These are phyloP conservation scores for Phytopythium delawarense DNA, from an alignment of 352 stramenopile species.

Conservation along the genomic window DNA sequence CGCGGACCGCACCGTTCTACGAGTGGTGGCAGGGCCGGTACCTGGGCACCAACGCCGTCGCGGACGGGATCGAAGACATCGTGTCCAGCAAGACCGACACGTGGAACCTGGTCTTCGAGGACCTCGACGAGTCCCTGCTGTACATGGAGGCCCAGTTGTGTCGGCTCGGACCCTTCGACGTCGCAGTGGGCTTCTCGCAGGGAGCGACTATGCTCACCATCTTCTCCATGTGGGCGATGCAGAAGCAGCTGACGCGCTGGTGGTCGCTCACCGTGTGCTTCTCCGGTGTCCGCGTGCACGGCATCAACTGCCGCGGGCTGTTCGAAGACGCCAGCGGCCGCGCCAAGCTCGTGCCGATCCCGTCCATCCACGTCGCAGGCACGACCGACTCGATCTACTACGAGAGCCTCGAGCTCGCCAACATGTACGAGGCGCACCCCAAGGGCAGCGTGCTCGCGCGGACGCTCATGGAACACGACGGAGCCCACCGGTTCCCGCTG, in stretches of 20 bases:
- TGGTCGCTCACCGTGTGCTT: slow-evolving; percentile 49
- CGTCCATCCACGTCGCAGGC: slow-evolving; percentile 28
- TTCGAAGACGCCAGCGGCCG: slow-evolving; percentile 25
- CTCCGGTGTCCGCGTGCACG: slow-evolving; percentile 30
- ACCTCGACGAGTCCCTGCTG: slow-evolving; percentile 30
- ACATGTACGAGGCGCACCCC: slow-evolving; percentile 20
- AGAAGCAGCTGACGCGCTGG: slow-evolving; percentile 19
- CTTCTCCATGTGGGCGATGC: slow-evolving; percentile 30
- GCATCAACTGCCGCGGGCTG: slow-evolving; percentile 27
- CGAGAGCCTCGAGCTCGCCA: slow-evolving; percentile 14
- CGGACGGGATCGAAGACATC: slow-evolving; percentile 11
- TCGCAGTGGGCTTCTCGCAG: slow-evolving; percentile 56
- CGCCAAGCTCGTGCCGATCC: slow-evolving; percentile 17
- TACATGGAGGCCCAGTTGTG: slow-evolving; percentile 38
- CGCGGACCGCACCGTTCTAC: slow-evolving; percentile 33
- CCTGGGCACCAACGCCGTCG: slow-evolving; percentile 16
- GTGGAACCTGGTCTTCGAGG: slow-evolving; percentile 31
- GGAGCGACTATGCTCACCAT: slow-evolving; percentile 42
- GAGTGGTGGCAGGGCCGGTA: slow-evolving; percentile 42
- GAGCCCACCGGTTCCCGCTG: slow-evolving; percentile 40
- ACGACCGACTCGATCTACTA: slow-evolving; percentile 17
- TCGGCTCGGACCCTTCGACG: slow-evolving; percentile 37
- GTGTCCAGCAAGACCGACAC: slow-evolving; percentile 12
- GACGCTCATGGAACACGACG: slow-evolving; percentile 36
- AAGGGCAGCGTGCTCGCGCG: slow-evolving; percentile 12